Conservation (phyloP, 768 basidiomycete genomes). For the Suillus cothurnatus region DNA sequence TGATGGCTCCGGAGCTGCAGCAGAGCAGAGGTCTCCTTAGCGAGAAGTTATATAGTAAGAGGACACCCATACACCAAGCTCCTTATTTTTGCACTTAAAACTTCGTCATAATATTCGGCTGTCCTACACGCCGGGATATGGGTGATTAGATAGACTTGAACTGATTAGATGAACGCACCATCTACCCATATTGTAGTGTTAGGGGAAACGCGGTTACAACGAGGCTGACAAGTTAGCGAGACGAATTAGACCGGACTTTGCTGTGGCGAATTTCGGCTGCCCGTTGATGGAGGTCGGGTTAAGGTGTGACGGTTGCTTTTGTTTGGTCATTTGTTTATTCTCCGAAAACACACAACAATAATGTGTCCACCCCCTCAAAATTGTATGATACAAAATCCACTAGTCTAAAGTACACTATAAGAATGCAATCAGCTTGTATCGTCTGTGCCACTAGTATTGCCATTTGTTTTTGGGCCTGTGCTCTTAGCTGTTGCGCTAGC, state of each 20-base stretch:
- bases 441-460: conserved; percentile 38
- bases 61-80: conserved; percentile 64
- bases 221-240: conserved; percentile 26
- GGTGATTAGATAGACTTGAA: conserved; percentile 6
- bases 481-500: conserved; percentile 34
- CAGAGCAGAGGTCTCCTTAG: conserved; percentile 7
- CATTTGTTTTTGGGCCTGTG: conserved; percentile 35
- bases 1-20: conserved; percentile 69
- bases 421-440: conserved; percentile 34
- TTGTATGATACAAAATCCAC: conserved; percentile 9
- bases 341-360: conserved; percentile 14
- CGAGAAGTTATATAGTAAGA: not conserved
- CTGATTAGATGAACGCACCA: conserved; percentile 44
- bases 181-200: conserved; percentile 59
- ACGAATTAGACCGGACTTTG: conserved; percentile 7
- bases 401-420: not conserved
- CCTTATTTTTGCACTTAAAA: conserved; percentile 74
- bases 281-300: conserved; percentile 14
- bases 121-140: conserved; percentile 53
- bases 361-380: not conserved
- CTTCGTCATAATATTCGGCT: conserved; percentile 69
- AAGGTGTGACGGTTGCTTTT: conserved; percentile 12
- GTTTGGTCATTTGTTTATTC: conserved; percentile 20
- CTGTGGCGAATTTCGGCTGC: conserved; percentile 11
- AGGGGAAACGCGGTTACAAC: conserved; percentile 20